phyloP scores from a whole-genome alignment of 1,284 basidiomycete genomes.

The Ustilago crameri region DNA sequence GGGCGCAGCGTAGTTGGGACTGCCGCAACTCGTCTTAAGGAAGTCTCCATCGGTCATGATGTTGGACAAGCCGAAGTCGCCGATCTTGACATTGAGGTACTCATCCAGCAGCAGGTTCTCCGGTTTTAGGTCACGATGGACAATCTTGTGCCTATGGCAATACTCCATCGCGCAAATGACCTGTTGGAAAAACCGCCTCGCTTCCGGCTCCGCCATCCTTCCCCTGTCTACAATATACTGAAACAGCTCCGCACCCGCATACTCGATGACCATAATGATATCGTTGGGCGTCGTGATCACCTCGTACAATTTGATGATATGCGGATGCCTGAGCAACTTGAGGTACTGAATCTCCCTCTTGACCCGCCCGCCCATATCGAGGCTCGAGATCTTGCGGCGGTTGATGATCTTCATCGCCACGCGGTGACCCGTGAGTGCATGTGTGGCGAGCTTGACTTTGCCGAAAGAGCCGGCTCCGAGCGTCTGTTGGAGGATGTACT shows the following conservation, averaged over 20 bases:
- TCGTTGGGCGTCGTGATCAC: constrained; percentile 67
- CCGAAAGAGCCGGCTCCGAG: constrained; percentile 86
- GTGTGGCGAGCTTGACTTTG: constrained; percentile 96
- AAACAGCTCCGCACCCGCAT: constrained; percentile 67
- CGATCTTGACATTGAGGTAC: constrained; percentile 67
- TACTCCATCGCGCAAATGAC: constrained; percentile 67
- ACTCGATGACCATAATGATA: constrained; percentile 68
- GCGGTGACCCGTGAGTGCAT: constrained; percentile 91
- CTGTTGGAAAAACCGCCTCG: constrained; percentile 67
- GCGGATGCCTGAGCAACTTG: constrained; percentile 65
- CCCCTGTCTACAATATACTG: constrained; percentile 68
- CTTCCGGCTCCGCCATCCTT: constrained; percentile 64
- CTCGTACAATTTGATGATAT: constrained; percentile 68
- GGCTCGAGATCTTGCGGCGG: constrained; percentile 88
- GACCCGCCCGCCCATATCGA: constrained; percentile 77
- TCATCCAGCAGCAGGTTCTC: constrained; percentile 67
- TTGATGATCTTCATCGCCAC: constrained; percentile 99
- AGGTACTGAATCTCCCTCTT: constrained; percentile 77
- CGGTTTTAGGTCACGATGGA: constrained; percentile 65
- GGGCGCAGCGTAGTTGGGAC: constrained; percentile 67
- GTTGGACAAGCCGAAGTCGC: constrained; percentile 68
- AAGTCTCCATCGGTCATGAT: constrained; percentile 68
- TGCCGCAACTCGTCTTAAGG: constrained; percentile 67
- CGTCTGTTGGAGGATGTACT: constrained; percentile 69
- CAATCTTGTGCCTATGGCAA: constrained; percentile 67